Evolutionary conservation across 306 rosid genomes (phyloP).

Genomic region (Prunus padus): DNA sequence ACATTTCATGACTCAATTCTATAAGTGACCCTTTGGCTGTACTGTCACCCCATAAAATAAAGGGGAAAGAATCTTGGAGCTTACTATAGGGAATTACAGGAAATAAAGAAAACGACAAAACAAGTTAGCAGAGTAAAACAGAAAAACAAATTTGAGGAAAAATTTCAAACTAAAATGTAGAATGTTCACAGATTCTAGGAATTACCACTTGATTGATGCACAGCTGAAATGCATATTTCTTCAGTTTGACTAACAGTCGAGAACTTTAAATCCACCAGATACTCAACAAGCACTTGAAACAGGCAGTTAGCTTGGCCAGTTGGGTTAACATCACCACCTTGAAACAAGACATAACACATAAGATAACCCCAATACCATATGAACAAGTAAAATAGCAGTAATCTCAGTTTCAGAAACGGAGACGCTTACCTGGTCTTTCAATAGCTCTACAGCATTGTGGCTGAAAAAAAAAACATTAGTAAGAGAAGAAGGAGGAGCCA

Average conservation of each 20-base stretch:
- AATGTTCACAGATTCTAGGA: not conserved
- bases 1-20: not conserved
- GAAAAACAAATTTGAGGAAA: not conserved
- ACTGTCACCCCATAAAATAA: not conserved
- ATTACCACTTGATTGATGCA: slow-evolving; percentile 86
- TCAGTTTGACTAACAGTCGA: slow-evolving; percentile 51
- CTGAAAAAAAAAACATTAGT: slow-evolving; percentile 33
- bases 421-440: slow-evolving; percentile 58
- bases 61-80: not conserved
- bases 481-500: slow-evolving; percentile 29
- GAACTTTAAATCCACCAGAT: slow-evolving; percentile 73
- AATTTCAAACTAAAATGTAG: not conserved
- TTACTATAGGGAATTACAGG: not conserved
- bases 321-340: slow-evolving; percentile 45
- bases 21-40: not conserved
- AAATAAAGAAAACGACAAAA: not conserved
- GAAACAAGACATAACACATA: slow-evolving; percentile 23
- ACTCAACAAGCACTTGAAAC: slow-evolving; percentile 67
- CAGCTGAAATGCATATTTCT: slow-evolving; percentile 51
- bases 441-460: slow-evolving; percentile 39
- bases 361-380: slow-evolving; percentile 23
- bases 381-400: slow-evolving; percentile 14
- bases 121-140: not conserved
- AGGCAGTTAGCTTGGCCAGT: slow-evolving; percentile 37
- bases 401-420: slow-evolving; percentile 21